Evolutionary conservation across 2,329 filamentous ascomycete species (phyloP).

Genomic region (Cryphonectria carpinicola): DNA sequence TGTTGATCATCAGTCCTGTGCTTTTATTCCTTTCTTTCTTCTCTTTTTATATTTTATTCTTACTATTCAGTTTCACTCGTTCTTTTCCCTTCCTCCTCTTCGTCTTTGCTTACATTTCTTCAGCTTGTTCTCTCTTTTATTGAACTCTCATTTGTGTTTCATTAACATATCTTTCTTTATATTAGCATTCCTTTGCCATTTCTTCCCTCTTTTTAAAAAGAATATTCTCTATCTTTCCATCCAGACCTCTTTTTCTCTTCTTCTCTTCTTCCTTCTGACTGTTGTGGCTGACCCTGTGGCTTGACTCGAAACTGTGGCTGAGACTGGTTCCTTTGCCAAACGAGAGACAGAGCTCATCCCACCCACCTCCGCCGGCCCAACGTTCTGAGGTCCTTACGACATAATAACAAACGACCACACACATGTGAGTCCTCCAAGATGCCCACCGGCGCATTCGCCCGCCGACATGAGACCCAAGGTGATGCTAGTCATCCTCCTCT

Average conservation of each 20-base stretch:
- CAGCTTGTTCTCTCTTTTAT: too few relatives aligned
- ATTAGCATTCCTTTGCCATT: too few relatives aligned
- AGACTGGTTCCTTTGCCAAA: not conserved
- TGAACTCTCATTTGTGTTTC: too few relatives aligned
- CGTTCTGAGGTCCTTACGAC: not conserved
- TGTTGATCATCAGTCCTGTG: too few relatives aligned
- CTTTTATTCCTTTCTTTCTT: not conserved
- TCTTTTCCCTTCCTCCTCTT: not conserved
- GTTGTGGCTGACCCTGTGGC: not conserved
- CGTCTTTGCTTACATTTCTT: too few relatives aligned
- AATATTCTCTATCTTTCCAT: too few relatives aligned
- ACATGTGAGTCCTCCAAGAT: slow-evolving; percentile 7
- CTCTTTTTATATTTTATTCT: not conserved
- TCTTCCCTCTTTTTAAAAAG: too few relatives aligned
- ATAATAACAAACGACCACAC: not conserved
- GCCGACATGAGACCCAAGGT: not conserved
- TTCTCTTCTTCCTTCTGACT: not conserved
- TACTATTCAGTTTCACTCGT: not conserved
- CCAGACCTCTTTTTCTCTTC: not conserved
- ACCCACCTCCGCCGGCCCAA: not conserved
- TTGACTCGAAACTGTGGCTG: not conserved
- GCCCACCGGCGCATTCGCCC: slow-evolving; percentile 4
- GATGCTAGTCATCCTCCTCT: too few relatives aligned
- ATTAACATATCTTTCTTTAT: too few relatives aligned
- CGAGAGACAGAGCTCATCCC: not conserved